These are phyloP conservation scores for Odontarrhena argentea DNA, from an alignment of 345 rosid genomes.

Conservation along the genomic window DNA sequence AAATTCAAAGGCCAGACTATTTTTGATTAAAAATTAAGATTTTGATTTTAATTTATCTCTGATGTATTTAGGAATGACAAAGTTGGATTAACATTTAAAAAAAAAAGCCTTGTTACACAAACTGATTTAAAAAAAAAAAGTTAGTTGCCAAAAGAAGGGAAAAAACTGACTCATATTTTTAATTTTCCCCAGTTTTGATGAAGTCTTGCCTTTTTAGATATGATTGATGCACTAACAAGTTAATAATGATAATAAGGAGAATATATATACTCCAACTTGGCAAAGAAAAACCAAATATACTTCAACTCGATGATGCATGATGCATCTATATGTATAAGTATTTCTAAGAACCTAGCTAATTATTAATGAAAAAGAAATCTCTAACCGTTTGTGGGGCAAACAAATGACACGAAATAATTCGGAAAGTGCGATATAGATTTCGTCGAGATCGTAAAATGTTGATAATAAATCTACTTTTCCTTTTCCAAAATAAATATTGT, in stretches of 20 bases:
- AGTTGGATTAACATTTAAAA: no score
- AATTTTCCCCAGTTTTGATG: no score
- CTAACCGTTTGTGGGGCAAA: conserved; percentile 20
- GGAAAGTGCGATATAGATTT: conserved; percentile 20
- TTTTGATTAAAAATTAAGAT: no score
- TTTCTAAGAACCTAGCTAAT: conserved; percentile 2
- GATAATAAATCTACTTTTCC: conserved; percentile 9
- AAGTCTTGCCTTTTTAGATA: neutral
- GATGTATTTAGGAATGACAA: no score
- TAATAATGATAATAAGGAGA: neutral
- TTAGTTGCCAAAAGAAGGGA: no score
- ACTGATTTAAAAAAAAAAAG: no score
- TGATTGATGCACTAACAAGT: conserved; percentile 5
- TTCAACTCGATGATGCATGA: no score
- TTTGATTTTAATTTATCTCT: no score
- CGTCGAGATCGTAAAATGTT: conserved; percentile 22
- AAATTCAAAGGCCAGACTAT: no score
- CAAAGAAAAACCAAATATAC: neutral
- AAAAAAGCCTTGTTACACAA: no score
- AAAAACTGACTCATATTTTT: no score
- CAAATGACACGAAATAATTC: neutral
- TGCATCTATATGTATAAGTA: neutral
- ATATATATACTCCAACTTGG: no score
- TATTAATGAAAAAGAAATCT: neutral
- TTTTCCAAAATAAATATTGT: conserved; percentile 24